A percentile compares a stretch with the other conserved stretches of the same genome.
phyloP scores from a whole-genome alignment of 2,329 filamentous ascomycete genomes.

The Ophiostoma perfectum region DNA sequence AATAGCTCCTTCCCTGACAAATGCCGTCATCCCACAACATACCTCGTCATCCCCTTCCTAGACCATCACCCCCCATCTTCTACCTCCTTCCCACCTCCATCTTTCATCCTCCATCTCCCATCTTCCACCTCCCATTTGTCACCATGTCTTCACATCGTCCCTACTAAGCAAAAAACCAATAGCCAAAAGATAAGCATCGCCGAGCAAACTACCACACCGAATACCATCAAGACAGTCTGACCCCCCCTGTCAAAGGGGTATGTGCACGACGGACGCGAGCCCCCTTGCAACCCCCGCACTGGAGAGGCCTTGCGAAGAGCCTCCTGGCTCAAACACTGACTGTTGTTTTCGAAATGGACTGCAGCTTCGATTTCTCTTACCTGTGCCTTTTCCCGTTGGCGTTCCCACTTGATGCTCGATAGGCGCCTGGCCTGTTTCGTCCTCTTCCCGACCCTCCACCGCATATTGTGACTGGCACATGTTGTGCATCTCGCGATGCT shows the following conservation, averaged over 20 bases:
- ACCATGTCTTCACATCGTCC: background rate
- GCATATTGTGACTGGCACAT: background rate
- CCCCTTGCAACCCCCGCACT: background rate
- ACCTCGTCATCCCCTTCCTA: background rate
- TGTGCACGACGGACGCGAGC: background rate
- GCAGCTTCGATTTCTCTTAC: background rate
- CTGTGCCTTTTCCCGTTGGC: background rate
- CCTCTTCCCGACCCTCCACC: background rate
- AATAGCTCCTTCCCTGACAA: background rate
- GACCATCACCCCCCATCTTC: background rate
- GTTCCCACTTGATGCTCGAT: background rate
- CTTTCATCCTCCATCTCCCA: background rate
- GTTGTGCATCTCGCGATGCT: background rate
- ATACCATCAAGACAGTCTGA: background rate
- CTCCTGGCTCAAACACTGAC: slow-evolving; percentile 4
- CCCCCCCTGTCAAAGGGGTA: background rate
- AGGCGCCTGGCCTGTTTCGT: slow-evolving; percentile 7
- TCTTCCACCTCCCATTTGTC: background rate
- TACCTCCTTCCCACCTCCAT: background rate
- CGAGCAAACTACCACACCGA: background rate
- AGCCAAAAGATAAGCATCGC: slow-evolving; percentile 1
- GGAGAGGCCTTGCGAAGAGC: background rate
- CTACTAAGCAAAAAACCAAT: background rate
- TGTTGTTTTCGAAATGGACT: background rate
- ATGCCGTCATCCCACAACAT: background rate